Evolutionary conservation across 1,284 basidiomycete genomes (phyloP).

Genomic region (Ustilago shanxiensis): DNA sequence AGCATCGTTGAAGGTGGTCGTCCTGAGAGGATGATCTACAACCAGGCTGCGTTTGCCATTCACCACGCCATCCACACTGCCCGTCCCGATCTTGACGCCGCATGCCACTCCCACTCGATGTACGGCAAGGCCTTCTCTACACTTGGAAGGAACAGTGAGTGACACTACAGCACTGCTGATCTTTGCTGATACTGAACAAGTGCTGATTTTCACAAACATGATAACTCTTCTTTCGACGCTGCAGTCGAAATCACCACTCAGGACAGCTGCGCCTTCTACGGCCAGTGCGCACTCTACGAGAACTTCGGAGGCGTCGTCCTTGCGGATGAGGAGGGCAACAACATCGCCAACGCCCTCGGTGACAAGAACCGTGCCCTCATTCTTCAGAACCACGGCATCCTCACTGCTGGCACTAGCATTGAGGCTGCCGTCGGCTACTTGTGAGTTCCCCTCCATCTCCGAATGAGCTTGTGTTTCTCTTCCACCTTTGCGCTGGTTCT

Average conservation of each 20-base stretch:
- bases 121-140: constrained; percentile 76
- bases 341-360: constrained; percentile 75
- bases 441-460: constrained; percentile 4
- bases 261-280: constrained; percentile 69
- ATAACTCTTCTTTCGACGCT: no score
- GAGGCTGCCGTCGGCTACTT: constrained; percentile 72
- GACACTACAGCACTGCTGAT: no score
- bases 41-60: constrained; percentile 74
- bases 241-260: constrained; percentile 71
- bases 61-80: constrained; percentile 76
- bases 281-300: constrained; percentile 66
- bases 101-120: constrained; percentile 77
- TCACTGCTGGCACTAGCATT: constrained; percentile 73
- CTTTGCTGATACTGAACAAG: background rate
- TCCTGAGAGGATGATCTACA: constrained; percentile 56
- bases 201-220: no score
- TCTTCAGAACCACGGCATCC: constrained; percentile 75
- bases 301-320: constrained; percentile 76
- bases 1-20: constrained; percentile 56
- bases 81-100: constrained; percentile 77
- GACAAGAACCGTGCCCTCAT: constrained; percentile 72
- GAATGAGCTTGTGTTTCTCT: no score
- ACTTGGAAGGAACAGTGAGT: constrained; percentile 74
- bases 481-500: background rate
- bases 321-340: constrained; percentile 75